Conservation (phyloP, 2,329 filamentous ascomycete genomes). For the Mariannaea sp. region DNA sequence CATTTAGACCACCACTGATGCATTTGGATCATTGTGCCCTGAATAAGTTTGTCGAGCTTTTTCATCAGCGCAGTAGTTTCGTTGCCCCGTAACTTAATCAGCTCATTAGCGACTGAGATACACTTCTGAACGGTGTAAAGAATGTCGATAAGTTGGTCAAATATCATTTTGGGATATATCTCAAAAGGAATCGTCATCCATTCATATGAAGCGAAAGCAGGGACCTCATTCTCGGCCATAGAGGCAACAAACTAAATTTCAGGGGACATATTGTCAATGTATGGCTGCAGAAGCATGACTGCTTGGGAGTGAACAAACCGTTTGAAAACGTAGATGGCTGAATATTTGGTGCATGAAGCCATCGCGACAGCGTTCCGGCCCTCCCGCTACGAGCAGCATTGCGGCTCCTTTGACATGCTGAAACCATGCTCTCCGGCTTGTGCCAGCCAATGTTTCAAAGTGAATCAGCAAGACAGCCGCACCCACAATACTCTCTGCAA, state of each 20-base stretch:
- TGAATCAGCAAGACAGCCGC: constrained; percentile 13
- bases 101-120: constrained; percentile 2
- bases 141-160: constrained; percentile 16
- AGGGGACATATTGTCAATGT: background rate
- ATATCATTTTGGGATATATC: constrained; percentile 9
- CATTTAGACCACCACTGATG: constrained; percentile 7
- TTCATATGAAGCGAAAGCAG: constrained; percentile 8
- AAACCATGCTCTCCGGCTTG: constrained; percentile 15
- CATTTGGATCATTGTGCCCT: background rate
- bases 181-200: constrained; percentile 20
- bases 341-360: constrained; percentile 20
- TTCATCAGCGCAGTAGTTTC: background rate
- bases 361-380: constrained; percentile 7
- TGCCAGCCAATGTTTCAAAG: constrained; percentile 19
- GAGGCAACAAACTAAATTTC: constrained; percentile 14
- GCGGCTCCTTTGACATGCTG: constrained; percentile 17
- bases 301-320: constrained; percentile 1
- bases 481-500: constrained; percentile 6
- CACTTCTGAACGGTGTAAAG: constrained; percentile 13
- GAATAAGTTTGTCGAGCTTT: background rate
- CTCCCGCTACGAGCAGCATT: constrained; percentile 2
- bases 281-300: background rate
- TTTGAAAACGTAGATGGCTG: constrained; percentile 17
- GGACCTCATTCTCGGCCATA: constrained; percentile 15
- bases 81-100: background rate